phyloP scores from a whole-genome alignment of 768 basidiomycete species.

The Pulveroboletus sp. region DNA sequence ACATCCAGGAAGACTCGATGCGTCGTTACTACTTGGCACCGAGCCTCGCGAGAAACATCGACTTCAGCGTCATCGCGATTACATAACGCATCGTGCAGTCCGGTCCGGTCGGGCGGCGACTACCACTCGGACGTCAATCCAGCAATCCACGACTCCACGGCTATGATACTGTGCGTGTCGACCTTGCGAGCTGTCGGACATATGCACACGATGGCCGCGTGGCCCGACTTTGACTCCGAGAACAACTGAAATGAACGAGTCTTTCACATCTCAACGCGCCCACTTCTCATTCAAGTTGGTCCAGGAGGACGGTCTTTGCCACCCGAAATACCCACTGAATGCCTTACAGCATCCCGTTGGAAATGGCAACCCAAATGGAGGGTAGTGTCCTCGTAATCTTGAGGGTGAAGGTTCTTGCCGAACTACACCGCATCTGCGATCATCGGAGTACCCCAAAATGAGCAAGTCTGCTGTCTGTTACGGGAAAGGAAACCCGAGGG shows the following conservation, averaged over 20 bases:
- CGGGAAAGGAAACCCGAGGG: not conserved
- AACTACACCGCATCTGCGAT: slow-evolving; percentile 3
- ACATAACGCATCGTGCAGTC: slow-evolving; percentile 3
- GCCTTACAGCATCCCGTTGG: not conserved
- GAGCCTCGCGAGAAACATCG: not conserved
- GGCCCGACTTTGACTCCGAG: not conserved
- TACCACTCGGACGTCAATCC: not conserved
- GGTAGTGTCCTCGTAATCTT: not conserved
- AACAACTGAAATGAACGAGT: not conserved
- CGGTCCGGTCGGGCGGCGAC: not conserved
- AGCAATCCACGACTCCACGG: not conserved
- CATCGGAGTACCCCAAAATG: slow-evolving; percentile 9
- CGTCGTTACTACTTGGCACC: not conserved
- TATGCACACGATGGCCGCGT: slow-evolving; percentile 12
- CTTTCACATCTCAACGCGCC: not conserved
- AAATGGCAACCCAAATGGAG: not conserved
- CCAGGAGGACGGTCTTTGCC: too few species aligned
- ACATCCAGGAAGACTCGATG: slow-evolving; percentile 3
- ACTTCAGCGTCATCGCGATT: not conserved
- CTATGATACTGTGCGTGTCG: not conserved
- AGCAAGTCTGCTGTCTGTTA: slow-evolving; percentile 7
- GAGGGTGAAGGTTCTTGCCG: not conserved
- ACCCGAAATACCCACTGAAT: too few species aligned
- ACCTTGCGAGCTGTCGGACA: not conserved
- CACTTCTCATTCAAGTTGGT: too few species aligned